A percentile compares a stretch with the other conserved stretches of the same genome.
These are phyloP conservation scores for Boletus huronensis DNA, from an alignment of 768 basidiomycete species.

Conservation along the genomic window DNA sequence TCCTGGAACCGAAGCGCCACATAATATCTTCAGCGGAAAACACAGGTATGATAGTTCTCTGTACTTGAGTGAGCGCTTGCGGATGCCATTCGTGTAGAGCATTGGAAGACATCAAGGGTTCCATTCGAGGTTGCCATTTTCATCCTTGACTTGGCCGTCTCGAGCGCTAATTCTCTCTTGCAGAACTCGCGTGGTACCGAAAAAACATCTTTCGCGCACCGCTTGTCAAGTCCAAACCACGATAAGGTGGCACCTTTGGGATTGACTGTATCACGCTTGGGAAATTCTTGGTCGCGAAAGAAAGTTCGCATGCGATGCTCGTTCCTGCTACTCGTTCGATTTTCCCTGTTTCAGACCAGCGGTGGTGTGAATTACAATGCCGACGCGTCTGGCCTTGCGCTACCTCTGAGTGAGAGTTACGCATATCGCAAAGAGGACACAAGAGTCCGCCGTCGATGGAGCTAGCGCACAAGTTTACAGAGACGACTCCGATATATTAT, in stretches of 20 bases:
- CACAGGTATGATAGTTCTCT: constrained; percentile 57
- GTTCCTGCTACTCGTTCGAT: background rate
- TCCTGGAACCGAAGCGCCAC: constrained; percentile 15
- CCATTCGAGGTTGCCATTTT: constrained; percentile 57
- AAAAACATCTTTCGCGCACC: background rate
- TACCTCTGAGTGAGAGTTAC: background rate
- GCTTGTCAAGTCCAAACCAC: background rate
- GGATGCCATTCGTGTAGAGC: constrained; percentile 47
- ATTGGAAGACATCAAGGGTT: constrained; percentile 74
- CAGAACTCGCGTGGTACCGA: background rate
- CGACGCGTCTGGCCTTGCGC: background rate
- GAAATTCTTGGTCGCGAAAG: background rate
- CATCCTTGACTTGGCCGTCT: background rate
- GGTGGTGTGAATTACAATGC: too few relatives aligned
- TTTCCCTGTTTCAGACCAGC: background rate
- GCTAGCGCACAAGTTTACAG: too few relatives aligned
- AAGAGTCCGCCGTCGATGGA: background rate
- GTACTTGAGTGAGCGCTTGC: background rate
- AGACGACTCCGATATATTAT: background rate
- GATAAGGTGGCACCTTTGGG: too few relatives aligned
- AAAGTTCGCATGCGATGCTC: too few relatives aligned
- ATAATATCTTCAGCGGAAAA: constrained; percentile 34
- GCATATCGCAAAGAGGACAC: background rate
- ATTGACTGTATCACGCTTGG: background rate
- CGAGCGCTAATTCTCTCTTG: background rate